These are phyloP conservation scores for Cryptococcus sp. DNA, from an alignment of 1,284 basidiomycete species.

Conservation along the genomic window DNA sequence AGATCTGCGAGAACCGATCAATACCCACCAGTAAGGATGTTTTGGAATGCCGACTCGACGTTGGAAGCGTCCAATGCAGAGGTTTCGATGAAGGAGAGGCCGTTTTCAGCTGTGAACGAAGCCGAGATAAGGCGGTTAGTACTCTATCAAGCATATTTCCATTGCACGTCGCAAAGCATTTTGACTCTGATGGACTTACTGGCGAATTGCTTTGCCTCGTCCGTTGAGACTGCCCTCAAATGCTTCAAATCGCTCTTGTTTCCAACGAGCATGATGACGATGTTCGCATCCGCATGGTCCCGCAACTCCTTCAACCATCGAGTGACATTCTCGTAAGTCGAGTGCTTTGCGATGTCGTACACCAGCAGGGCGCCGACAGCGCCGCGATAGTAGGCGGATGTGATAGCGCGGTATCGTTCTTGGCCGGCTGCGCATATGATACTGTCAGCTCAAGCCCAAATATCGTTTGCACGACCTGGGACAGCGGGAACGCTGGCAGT, in stretches of 20 bases:
- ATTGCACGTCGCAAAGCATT: background rate
- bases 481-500: too few relatives aligned
- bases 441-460: background rate
- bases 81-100: constrained; percentile 94
- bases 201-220: constrained; percentile 81
- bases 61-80: constrained; percentile 99
- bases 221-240: constrained; percentile 90
- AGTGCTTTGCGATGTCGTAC: constrained; percentile 93
- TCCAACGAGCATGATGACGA: constrained; percentile 91
- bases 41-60: constrained; percentile 96
- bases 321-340: constrained; percentile 92
- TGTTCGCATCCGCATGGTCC: constrained; percentile 89
- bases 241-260: constrained; percentile 99
- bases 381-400: constrained; percentile 97
- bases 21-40: constrained; percentile 82
- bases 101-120: constrained; percentile 65
- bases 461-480: too few relatives aligned
- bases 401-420: constrained; percentile 98
- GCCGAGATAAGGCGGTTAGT: background rate
- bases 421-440: constrained; percentile 71
- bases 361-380: constrained; percentile 91
- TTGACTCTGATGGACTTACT: constrained; percentile 59
- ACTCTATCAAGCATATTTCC: background rate
- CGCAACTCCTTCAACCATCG: constrained; percentile 98
- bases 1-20: background rate